Percentiles rank a stretch among this genome's conserved stretches.
Conservation (phyloP, 305 asterid genomes). For the Solanum hybrid region DNA sequence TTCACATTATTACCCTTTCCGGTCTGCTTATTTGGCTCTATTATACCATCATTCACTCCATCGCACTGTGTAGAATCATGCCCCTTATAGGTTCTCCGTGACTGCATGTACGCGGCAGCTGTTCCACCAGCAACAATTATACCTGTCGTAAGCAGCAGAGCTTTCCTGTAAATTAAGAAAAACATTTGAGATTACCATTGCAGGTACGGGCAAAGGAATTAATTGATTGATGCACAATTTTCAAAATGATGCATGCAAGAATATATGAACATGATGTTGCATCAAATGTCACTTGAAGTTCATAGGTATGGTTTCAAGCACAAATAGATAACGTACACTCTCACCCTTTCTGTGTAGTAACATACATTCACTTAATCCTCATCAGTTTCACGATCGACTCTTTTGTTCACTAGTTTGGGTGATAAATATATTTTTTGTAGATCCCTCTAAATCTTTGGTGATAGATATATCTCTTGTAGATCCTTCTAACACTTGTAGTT, state of each 20-base stretch:
- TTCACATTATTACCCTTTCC: constrained; percentile 46
- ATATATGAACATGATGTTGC: neutral
- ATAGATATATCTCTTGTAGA: neutral
- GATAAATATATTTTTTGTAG: neutral
- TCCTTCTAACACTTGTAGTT: neutral
- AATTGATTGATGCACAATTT: neutral
- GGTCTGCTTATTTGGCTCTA: constrained; percentile 29
- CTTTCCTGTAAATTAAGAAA: constrained; percentile 47
- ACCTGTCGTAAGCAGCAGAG: constrained; percentile 75
- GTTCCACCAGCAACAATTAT: constrained; percentile 85
- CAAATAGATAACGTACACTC: neutral
- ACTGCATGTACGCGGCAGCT: constrained; percentile 75
- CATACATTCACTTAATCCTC: neutral
- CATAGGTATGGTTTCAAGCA: neutral
- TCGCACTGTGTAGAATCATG: constrained; percentile 35
- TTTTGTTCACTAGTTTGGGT: neutral
- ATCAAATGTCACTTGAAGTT: neutral
- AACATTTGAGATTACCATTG: neutral
- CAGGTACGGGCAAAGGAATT: neutral
- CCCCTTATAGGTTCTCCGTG: constrained; percentile 40
- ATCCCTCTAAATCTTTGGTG: neutral
- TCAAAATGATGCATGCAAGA: neutral
- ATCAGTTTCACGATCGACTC: neutral
- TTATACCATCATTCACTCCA: constrained; percentile 34
- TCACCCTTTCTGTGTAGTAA: neutral